Evolutionary conservation across 148 eudicot species (phyloP), one percentile per base, ranked within the genome.

Genomic region (Drosera capensis): DNA sequence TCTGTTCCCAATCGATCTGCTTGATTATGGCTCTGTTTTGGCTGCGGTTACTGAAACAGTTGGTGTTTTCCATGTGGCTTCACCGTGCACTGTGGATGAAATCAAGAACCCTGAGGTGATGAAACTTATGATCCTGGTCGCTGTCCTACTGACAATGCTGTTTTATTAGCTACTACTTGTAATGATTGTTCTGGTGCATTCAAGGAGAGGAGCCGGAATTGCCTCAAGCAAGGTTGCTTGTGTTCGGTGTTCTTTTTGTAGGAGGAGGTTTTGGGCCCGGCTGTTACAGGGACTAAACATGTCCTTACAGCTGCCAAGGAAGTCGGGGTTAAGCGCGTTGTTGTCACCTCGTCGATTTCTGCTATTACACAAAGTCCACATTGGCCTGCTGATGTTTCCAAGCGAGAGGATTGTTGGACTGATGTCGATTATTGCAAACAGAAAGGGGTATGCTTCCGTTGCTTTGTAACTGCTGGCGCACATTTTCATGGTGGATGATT

Each of bases 1-100:
- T 3, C 65, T 84, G 23, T 84, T 77, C 51, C 79, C 80, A 40
- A 80, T 90, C 21, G 87, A 90, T 56, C 75, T 90, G 26, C 97
- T 90, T 16, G 40, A 78, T 34, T 78, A 75, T 39, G 85, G 67
- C 19, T 78, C 97, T 41, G 75, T 90, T 7, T n/a, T 55, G 8
- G 57, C 77, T 8, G 79, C 85, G 11, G 41, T 90, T 1, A 45
- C 43, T 0, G 92, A 73, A 14, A 45, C 77, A 6, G 15, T 44
- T 14, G 97, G 97, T 5, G 93, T 88, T 42, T 77, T 88, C 46
- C 97, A 88, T 55, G 40, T 88, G 7, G 97, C 97, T 20, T 78
- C 95, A 19, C 97, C 95, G 8, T 72, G 80, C 51, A 80, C 62
- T 16, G 73, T 79, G 18, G 75, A 76, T 46, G 23, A 61, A 55